These are phyloP conservation scores for Citrus hindsii DNA, from an alignment of 345 rosid genomes.

Conservation along the genomic window DNA sequence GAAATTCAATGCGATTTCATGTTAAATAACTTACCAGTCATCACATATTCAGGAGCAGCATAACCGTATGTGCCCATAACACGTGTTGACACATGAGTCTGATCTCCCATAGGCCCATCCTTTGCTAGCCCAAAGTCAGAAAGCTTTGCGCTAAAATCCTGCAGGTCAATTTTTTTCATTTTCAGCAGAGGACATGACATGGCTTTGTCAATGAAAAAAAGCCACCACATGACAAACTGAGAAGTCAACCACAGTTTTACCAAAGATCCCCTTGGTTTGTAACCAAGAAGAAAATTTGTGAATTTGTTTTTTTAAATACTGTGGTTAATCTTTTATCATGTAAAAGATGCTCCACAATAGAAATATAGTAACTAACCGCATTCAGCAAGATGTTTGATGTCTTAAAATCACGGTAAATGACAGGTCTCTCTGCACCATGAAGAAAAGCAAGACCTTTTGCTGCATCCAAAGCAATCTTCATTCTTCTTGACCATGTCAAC, in stretches of 20 bases:
- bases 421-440: conserved; percentile 83
- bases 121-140: conserved; percentile 97
- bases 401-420: conserved; percentile 98
- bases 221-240: not conserved
- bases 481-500: conserved; percentile 89
- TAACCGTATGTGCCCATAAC: conserved; percentile 99
- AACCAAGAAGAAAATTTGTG: not conserved
- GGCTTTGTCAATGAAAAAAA: not conserved
- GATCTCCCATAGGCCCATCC: conserved; percentile 98
- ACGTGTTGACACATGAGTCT: conserved; percentile 97
- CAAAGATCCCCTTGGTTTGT: not conserved
- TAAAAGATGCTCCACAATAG: not conserved
- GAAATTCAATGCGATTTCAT: not conserved
- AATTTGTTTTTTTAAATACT: not conserved
- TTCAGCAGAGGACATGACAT: conserved; percentile 20
- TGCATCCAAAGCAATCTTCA: conserved; percentile 90
- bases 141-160: conserved; percentile 87
- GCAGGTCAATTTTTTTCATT: conserved; percentile 25
- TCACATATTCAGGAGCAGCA: conserved; percentile 95
- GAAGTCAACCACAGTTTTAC: conserved; percentile 1
- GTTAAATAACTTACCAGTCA: conserved; percentile 68
- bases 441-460: conserved; percentile 97
- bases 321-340: not conserved
- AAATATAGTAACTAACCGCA: conserved; percentile 39
- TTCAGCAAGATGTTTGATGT: conserved; percentile 94